A percentile compares a stretch with the other conserved stretches of the same genome.
phyloP scores from a whole-genome alignment of 306 rosid genomes.

The Canavalia ensiformis region DNA sequence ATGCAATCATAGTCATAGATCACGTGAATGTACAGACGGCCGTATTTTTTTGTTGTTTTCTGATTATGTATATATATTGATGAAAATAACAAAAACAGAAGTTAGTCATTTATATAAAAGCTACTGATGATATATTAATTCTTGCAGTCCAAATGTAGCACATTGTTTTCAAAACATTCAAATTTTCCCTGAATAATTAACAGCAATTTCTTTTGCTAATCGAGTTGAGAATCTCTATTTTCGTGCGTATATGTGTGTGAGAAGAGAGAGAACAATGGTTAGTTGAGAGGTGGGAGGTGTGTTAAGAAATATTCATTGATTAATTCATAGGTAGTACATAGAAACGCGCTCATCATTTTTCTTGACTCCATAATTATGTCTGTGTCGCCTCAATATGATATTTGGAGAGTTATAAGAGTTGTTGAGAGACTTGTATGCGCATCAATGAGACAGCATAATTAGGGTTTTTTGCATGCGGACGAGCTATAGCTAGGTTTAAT shows the following conservation, averaged over 20 bases:
- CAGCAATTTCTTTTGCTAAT: neutral
- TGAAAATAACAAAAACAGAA: neutral
- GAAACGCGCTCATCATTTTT: constrained; percentile 40
- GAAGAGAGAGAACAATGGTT: constrained; percentile 16
- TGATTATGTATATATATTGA: neutral
- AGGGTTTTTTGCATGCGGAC: constrained; percentile 51
- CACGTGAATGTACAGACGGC: constrained; percentile 36
- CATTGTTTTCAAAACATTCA: neutral
- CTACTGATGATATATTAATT: neutral
- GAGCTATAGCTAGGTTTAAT: constrained; percentile 14
- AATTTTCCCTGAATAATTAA: neutral
- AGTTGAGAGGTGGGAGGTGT: neutral
- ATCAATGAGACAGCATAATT: constrained; percentile 52
- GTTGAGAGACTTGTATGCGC: constrained; percentile 26
- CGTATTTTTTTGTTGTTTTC: constrained; percentile 18
- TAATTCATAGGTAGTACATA: neutral
- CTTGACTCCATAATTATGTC: constrained; percentile 46
- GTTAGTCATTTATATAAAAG: neutral
- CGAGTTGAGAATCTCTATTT: too few species aligned
- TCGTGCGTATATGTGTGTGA: neutral
- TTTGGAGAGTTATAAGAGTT: constrained; percentile 28
- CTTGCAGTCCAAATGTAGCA: neutral
- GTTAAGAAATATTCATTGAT: neutral
- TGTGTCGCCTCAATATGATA: constrained; percentile 36
- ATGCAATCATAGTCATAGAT: constrained; percentile 7